Evolutionary conservation across 1,284 basidiomycete genomes (phyloP).

Genomic region (Tilletia horrida): DNA sequence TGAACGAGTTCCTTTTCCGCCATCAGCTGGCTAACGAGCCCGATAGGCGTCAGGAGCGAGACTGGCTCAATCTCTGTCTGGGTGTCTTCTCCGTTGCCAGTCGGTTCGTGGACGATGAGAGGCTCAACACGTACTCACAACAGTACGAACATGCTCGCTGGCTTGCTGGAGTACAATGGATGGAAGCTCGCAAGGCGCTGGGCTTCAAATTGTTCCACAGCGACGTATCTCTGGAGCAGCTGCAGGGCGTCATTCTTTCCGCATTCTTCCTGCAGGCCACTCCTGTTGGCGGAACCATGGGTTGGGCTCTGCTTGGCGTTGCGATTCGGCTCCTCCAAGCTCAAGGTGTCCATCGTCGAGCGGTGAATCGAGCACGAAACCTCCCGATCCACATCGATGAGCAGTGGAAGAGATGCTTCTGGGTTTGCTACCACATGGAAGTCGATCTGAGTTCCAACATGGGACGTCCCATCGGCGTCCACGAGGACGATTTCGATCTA

Average conservation of each 20-base stretch:
- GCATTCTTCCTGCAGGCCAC: slow-evolving; percentile 25
- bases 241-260: slow-evolving; percentile 21
- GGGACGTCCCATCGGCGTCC: slow-evolving; percentile 42
- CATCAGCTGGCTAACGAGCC: slow-evolving; percentile 30
- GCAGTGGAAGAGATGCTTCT: slow-evolving; percentile 36
- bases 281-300: slow-evolving; percentile 29
- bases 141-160: slow-evolving; percentile 23
- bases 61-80: slow-evolving; percentile 32
- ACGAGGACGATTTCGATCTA: slow-evolving; percentile 48
- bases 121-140: slow-evolving; percentile 23
- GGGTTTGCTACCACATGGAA: slow-evolving; percentile 42
- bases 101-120: slow-evolving; percentile 29
- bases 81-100: slow-evolving; percentile 39
- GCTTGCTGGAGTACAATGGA: slow-evolving; percentile 30
- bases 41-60: slow-evolving; percentile 28
- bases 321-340: slow-evolving; percentile 39
- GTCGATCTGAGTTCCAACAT: slow-evolving; percentile 34
- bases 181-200: slow-evolving; percentile 28
- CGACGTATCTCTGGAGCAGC: not conserved
- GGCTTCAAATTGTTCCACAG: slow-evolving; percentile 17
- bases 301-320: slow-evolving; percentile 36
- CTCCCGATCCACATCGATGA: slow-evolving; percentile 36
- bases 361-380: slow-evolving; percentile 31
- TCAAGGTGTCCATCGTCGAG: slow-evolving; percentile 39
- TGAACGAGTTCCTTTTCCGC: slow-evolving; percentile 38